phyloP scores from a whole-genome alignment of 208 protist species.

The Trypanosoma vivax region DNA sequence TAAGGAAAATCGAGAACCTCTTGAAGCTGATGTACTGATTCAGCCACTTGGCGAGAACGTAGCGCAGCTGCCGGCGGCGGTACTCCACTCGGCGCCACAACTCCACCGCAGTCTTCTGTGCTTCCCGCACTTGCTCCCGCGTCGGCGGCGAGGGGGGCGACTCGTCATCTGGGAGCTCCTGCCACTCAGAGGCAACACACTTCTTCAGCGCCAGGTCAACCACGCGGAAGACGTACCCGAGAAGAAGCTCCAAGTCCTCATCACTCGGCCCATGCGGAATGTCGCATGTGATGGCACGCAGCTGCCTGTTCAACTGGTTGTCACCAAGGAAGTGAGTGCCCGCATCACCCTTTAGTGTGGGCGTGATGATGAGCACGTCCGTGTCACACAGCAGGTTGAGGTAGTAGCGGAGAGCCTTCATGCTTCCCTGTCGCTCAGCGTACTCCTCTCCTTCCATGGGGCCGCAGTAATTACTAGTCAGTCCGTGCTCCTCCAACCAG shows the following conservation, averaged over 20 bases:
- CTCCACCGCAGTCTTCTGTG: constrained; percentile 13
- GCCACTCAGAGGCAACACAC: background rate
- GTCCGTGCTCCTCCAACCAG: constrained; percentile 38
- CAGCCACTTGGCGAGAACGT: constrained; percentile 74
- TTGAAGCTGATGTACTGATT: constrained; percentile 55
- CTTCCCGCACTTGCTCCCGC: constrained; percentile 12
- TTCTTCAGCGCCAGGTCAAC: constrained; percentile 38
- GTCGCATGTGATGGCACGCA: constrained; percentile 20
- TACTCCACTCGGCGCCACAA: constrained; percentile 76
- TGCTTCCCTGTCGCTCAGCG: constrained; percentile 7
- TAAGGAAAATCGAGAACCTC: constrained; percentile 56
- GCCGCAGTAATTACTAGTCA: background rate
- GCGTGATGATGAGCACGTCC: constrained; percentile 53
- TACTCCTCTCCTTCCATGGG: constrained; percentile 11
- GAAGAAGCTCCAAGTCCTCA: constrained; percentile 38
- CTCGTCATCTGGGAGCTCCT: constrained; percentile 12
- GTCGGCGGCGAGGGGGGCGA: constrained; percentile 18
- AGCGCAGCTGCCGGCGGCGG: constrained; percentile 70
- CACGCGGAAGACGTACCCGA: constrained; percentile 39
- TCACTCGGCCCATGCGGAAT: constrained; percentile 23
- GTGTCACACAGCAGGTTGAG: constrained; percentile 49
- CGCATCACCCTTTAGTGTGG: constrained; percentile 21
- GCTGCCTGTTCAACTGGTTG: constrained; percentile 20
- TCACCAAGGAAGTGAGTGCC: constrained; percentile 18
- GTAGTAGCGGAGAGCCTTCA: constrained; percentile 52